phyloP scores from a whole-genome alignment of 2,329 filamentous ascomycete species.

The Chaetomiaceae sp. region DNA sequence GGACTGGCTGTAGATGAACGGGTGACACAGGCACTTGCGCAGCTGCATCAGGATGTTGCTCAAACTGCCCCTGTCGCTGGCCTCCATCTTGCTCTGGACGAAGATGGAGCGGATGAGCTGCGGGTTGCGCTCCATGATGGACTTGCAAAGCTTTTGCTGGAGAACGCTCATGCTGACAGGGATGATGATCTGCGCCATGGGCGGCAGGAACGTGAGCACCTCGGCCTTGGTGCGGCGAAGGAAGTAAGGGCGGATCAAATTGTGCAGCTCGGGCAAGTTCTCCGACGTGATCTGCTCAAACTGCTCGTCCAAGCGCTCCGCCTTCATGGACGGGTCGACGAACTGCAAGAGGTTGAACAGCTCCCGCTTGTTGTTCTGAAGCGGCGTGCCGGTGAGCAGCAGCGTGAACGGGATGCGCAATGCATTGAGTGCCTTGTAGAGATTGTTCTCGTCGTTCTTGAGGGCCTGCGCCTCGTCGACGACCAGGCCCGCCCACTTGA shows the following conservation, averaged over 20 bases:
- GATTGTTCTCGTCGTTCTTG: conserved; percentile 83
- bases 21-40: conserved; percentile 90
- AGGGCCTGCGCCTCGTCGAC: conserved; percentile 94
- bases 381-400: conserved; percentile 82
- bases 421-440: conserved; percentile 69
- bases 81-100: conserved; percentile 60
- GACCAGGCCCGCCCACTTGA: conserved; percentile 82
- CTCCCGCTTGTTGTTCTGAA: conserved; percentile 94
- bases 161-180: conserved; percentile 93
- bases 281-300: conserved; percentile 77
- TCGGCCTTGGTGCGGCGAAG: conserved; percentile 78
- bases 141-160: conserved; percentile 92
- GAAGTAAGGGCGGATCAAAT: conserved; percentile 71
- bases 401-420: conserved; percentile 80
- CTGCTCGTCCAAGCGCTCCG: conserved; percentile 67
- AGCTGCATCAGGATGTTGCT: conserved; percentile 96
- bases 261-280: conserved; percentile 75
- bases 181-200: conserved; percentile 91
- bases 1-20: conserved; percentile 85
- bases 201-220: conserved; percentile 85
- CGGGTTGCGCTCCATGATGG: conserved; percentile 86
- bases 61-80: conserved; percentile 70
- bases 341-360: conserved; percentile 97
- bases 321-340: conserved; percentile 67
- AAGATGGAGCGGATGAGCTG: conserved; percentile 86